phyloP scores from a whole-genome alignment of 83 land plant genomes.

The Thuja plicata region DNA sequence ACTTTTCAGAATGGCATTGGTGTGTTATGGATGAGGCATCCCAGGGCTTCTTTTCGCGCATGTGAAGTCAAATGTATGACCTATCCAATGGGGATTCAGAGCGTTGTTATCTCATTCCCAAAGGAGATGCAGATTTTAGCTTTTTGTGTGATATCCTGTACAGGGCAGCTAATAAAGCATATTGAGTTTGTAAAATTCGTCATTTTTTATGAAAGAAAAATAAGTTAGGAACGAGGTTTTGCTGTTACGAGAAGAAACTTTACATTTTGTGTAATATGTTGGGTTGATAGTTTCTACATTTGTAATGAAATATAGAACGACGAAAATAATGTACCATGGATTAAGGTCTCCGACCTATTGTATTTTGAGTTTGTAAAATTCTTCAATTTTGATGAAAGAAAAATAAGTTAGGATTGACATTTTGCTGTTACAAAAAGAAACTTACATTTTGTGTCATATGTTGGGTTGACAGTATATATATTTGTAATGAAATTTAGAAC shows the following conservation, averaged over 20 bases:
- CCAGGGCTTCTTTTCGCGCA: neutral
- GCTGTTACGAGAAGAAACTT: neutral
- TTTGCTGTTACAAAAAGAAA: neutral
- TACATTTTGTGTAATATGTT: conserved; percentile 3
- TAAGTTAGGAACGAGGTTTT: neutral
- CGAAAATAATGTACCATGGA: neutral
- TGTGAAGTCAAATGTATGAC: neutral
- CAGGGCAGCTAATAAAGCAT: neutral
- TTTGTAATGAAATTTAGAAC: neutral
- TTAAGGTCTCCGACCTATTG: conserved; percentile 9
- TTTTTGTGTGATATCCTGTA: neutral
- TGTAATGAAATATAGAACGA: neutral
- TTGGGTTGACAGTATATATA: neutral
- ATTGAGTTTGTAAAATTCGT: neutral
- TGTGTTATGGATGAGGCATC: neutral
- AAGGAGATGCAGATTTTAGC: neutral
- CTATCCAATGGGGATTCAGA: neutral
- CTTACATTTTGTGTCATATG: neutral
- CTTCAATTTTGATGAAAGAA: neutral
- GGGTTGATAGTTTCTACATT: neutral
- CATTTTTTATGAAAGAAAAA: neutral
- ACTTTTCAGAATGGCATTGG: neutral
- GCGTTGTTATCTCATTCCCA: neutral
- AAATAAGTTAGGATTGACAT: neutral
- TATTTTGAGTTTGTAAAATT: neutral